These are phyloP conservation scores for Fusarium newnesense DNA, from an alignment of 2,329 filamentous ascomycete species.

Conservation along the genomic window DNA sequence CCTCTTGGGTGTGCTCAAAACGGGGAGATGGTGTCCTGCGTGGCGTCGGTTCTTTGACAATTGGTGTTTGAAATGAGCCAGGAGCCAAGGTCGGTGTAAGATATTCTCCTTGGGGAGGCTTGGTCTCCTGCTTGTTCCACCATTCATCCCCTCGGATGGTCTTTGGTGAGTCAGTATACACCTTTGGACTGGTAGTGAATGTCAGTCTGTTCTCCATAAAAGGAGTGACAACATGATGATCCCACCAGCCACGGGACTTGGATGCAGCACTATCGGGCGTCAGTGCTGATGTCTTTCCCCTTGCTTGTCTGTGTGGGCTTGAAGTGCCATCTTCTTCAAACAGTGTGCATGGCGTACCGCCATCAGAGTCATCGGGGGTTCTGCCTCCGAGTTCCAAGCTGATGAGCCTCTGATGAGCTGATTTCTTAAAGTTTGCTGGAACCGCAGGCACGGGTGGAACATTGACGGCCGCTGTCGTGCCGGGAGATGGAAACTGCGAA, in stretches of 20 bases:
- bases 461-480: conserved; percentile 44
- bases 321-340: conserved; percentile 75
- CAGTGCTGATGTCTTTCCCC: conserved; percentile 50
- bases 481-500: conserved; percentile 62
- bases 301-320: conserved; percentile 52
- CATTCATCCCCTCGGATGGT: conserved; percentile 48
- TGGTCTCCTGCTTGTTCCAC: conserved; percentile 48
- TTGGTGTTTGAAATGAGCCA: conserved; percentile 46
- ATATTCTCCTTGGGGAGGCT: conserved; percentile 26
- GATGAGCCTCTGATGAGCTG: conserved; percentile 49
- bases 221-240: conserved; percentile 77
- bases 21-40: conserved; percentile 48
- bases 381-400: conserved; percentile 48
- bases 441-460: conserved; percentile 71
- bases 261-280: conserved; percentile 63
- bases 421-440: conserved; percentile 56
- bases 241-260: conserved; percentile 79
- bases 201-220: conserved; percentile 63
- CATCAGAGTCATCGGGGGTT: conserved; percentile 59
- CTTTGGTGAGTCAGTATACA: conserved; percentile 47
- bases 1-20: conserved; percentile 16
- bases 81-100: conserved; percentile 28
- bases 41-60: conserved; percentile 51
- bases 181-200: conserved; percentile 53
- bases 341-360: conserved; percentile 69